Base-by-base conservation (phyloP, 768 basidiomycete genomes). In the Pseudohyphozyma bogoriensis region DNA sequence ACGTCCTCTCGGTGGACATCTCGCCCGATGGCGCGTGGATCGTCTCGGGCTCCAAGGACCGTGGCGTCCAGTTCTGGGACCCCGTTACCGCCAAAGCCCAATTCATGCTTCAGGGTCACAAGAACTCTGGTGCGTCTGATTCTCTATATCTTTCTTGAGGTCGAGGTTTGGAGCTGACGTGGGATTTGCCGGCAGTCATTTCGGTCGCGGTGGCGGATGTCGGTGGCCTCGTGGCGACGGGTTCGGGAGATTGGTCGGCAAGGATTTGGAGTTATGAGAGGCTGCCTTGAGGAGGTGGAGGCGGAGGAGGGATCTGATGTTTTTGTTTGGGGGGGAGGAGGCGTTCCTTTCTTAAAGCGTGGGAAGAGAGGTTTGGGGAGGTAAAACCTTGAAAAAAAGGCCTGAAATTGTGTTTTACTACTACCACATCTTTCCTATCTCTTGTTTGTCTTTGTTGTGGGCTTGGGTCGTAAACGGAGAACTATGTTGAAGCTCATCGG, bases 11-110 rank as follows among this genome's bases (percentile, higher is more conserved):
- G 49, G 83, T 85, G 49, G 83, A 83, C 24, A 87, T 91, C 51
- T 89, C 88, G 49, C 86, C 89, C 64, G 92, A 96, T 73, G 89
- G 88, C 6, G 83, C 87, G 66, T 86, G 90, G 87, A 85, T 97
- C 67, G 92, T 95, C 15, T 91, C 89, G 15, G 93, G 95, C 54
- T 85, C 84, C 37, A 96, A 96, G 76, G 95, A 99, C 73, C 86
- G 95, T 16, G 86, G 89, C 1, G 91, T 99, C 57, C 89, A 92
- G 73, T 90, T 93, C 72, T 88, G 87, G 84, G 88, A 92, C 71
- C 82, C 87, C 55, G 79, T 81, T 64, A 80, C 79, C 16, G 84
- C 82, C 42, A 80, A 83, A 44, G 85, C 90, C 69, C 92, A 97
- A 73, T 85, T 88, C 70, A 89, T 93, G 86, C 78, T 99, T 35